phyloP scores from a whole-genome alignment of 345 rosid species.

The Dipteronia sinensis region DNA sequence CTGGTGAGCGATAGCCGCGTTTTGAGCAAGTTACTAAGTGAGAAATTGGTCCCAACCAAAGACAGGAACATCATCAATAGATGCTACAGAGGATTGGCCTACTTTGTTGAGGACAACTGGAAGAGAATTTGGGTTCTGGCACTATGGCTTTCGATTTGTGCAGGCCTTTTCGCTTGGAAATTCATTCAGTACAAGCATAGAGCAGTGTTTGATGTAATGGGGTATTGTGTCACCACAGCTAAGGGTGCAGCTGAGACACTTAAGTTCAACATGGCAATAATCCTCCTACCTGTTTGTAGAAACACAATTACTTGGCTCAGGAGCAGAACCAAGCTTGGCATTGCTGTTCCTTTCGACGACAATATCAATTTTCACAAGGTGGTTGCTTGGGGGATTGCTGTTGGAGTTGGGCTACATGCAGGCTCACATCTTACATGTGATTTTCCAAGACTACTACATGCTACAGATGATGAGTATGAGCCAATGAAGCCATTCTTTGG shows the following conservation, averaged over 20 bases:
- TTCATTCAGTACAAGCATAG: constrained; percentile 66
- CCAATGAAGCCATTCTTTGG: constrained; percentile 67
- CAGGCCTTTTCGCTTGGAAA: constrained; percentile 75
- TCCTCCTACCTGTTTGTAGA: constrained; percentile 77
- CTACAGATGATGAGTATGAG: constrained; percentile 56
- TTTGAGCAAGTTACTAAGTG: constrained; percentile 66
- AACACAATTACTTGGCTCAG: constrained; percentile 82
- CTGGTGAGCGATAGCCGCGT: constrained; percentile 49
- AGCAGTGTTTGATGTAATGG: constrained; percentile 67
- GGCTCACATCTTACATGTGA: constrained; percentile 69
- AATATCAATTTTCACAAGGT: constrained; percentile 87
- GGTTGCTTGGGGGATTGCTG: constrained; percentile 62
- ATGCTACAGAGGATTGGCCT: constrained; percentile 37
- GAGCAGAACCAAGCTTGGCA: constrained; percentile 60
- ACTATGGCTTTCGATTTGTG: constrained; percentile 61
- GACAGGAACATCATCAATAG: constrained; percentile 59
- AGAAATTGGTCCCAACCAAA: constrained; percentile 71
- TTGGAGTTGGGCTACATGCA: constrained; percentile 67
- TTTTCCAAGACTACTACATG: constrained; percentile 76
- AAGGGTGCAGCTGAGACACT: constrained; percentile 81
- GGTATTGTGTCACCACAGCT: constrained; percentile 74
- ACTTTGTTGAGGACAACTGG: constrained; percentile 78
- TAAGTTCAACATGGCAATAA: constrained; percentile 87
- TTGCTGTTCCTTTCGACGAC: constrained; percentile 68
- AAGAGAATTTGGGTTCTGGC: constrained; percentile 77